phyloP scores from a whole-genome alignment of 2,329 filamentous ascomycete genomes.

The Ceratocystis cacaofunesta region DNA sequence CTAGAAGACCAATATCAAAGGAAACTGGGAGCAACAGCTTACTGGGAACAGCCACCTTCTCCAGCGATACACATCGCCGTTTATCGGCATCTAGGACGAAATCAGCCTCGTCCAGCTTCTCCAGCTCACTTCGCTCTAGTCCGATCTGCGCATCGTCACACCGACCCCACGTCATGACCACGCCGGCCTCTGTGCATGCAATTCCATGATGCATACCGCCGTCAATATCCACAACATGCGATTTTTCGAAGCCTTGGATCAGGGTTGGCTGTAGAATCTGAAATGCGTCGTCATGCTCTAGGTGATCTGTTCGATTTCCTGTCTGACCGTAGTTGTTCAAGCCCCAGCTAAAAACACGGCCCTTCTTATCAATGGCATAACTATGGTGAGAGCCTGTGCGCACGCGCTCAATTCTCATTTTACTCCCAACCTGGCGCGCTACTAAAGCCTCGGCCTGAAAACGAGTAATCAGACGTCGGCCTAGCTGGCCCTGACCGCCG shows the following conservation, averaged over 20 bases:
- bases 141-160: conserved; percentile 27
- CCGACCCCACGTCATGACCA: conserved; percentile 33
- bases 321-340: conserved; percentile 58
- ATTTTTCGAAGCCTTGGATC: conserved; percentile 30
- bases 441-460: conserved; percentile 33
- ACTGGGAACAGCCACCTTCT: conserved; percentile 7
- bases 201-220: conserved; percentile 52
- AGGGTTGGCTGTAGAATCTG: conserved; percentile 8
- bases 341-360: conserved; percentile 54
- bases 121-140: not conserved
- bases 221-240: conserved; percentile 40
- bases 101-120: not conserved
- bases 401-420: conserved; percentile 25
- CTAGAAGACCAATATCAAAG: not conserved
- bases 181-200: conserved; percentile 28
- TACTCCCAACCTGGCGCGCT: conserved; percentile 25
- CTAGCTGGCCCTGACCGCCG: conserved; percentile 32
- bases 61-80: conserved; percentile 10
- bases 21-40: not conserved
- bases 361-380: conserved; percentile 50
- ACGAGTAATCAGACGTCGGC: conserved; percentile 35
- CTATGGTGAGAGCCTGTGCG: conserved; percentile 51
- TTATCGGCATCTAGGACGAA: conserved; percentile 7
- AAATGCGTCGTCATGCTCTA: conserved; percentile 37
- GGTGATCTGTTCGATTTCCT: conserved; percentile 41